Conservation (phyloP, 768 basidiomycete species). For the Lactifluus volemus region DNA sequence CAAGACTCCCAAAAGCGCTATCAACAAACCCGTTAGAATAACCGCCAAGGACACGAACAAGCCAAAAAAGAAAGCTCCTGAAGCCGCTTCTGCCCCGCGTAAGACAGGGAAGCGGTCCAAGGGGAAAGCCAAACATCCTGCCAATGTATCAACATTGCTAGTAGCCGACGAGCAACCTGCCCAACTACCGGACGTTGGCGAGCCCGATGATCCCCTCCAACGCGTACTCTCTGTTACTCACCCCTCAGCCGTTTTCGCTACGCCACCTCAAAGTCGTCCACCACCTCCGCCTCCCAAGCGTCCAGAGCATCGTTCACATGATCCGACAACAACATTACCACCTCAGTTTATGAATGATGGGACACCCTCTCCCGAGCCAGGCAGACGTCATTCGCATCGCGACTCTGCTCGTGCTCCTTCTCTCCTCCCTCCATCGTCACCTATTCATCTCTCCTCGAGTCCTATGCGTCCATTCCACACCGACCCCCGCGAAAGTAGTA, state of each 20-base stretch:
- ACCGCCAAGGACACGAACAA: not conserved
- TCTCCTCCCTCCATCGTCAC: constrained; percentile 11
- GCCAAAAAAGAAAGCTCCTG: not conserved
- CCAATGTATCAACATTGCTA: not conserved
- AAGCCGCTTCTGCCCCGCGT: not conserved
- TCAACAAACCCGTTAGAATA: not conserved
- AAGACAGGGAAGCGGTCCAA: constrained; percentile 1
- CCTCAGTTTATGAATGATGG: constrained; percentile 6
- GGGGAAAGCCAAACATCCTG: constrained; percentile 3
- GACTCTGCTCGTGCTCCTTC: not conserved
- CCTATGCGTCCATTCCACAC: not conserved
- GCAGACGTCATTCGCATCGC: not conserved
- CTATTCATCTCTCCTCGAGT: constrained; percentile 9
- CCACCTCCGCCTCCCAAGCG: constrained; percentile 11
- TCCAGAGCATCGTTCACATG: constrained; percentile 10
- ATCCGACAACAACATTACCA: constrained; percentile 4
- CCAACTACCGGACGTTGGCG: not conserved
- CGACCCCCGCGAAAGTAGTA: not conserved
- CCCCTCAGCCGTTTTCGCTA: constrained; percentile 2
- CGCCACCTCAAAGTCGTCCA: constrained; percentile 11
- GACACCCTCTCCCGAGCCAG: constrained; percentile 12
- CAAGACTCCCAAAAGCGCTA: constrained; percentile 14
- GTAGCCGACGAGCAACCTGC: not conserved
- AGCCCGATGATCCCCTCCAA: not conserved
- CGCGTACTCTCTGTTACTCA: not conserved